A percentile compares a stretch with the other conserved stretches of the same genome.
Conservation (phyloP, 306 rosid species). For the Prunus salicina region DNA sequence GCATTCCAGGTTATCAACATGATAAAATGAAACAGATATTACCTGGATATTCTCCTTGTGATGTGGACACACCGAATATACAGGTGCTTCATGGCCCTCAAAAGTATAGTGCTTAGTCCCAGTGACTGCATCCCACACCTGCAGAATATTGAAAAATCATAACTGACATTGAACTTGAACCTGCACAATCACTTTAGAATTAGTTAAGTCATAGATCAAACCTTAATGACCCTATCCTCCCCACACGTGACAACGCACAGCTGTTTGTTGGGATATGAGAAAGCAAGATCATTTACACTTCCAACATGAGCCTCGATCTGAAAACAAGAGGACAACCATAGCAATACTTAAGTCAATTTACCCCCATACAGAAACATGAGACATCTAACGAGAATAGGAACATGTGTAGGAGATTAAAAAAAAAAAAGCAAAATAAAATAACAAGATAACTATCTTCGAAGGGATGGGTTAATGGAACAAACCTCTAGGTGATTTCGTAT, state of each 20-base stretch:
- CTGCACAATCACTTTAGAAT: constrained; percentile 22
- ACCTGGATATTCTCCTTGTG: constrained; percentile 98
- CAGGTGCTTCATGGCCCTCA: constrained; percentile 97
- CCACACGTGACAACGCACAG: constrained; percentile 92
- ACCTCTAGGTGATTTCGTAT: constrained; percentile 92
- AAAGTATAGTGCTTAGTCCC: constrained; percentile 73
- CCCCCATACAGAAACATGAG: not conserved
- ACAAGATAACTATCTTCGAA: constrained; percentile 15
- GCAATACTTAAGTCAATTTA: not conserved
- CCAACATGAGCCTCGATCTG: constrained; percentile 98
- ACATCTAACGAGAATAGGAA: not conserved
- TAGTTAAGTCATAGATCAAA: constrained; percentile 37
- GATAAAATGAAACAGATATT: constrained; percentile 2
- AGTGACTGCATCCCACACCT: constrained; percentile 97
- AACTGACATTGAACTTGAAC: constrained; percentile 2
- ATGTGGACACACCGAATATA: constrained; percentile 94
- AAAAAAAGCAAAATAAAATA: not conserved
- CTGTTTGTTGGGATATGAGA: constrained; percentile 95
- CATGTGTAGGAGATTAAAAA: not conserved
- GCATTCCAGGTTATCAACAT: constrained; percentile 5
- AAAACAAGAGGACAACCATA: constrained; percentile 3
- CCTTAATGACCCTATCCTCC: constrained; percentile 97
- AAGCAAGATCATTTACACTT: constrained; percentile 96
- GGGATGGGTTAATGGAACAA: constrained; percentile 28
- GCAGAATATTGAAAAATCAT: constrained; percentile 31